These are phyloP conservation scores for Lasiodiplodia hormozganensis DNA, from an alignment of 2,329 filamentous ascomycete genomes.

Conservation along the genomic window DNA sequence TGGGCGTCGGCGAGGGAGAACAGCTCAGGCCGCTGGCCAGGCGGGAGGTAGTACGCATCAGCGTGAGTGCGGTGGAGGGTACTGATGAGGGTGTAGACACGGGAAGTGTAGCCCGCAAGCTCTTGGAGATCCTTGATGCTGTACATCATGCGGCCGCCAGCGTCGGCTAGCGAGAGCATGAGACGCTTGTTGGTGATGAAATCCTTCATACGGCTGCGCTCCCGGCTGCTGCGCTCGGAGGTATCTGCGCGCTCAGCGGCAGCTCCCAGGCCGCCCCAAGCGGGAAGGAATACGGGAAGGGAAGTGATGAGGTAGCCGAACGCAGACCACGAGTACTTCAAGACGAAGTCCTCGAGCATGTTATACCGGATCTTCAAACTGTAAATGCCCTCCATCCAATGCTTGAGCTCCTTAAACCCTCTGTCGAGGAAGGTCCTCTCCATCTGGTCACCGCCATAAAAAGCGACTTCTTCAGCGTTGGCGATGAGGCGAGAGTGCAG, in stretches of 20 bases:
- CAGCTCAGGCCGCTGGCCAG: slow-evolving; percentile 74
- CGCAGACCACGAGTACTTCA: slow-evolving; percentile 98
- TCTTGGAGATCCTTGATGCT: slow-evolving; percentile 98
- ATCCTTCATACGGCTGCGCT: slow-evolving; percentile 91
- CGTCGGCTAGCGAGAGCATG: slow-evolving; percentile 96
- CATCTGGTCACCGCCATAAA: slow-evolving; percentile 94
- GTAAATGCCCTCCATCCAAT: slow-evolving; percentile 98
- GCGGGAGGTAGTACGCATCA: slow-evolving; percentile 77
- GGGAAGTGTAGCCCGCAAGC: slow-evolving; percentile 91
- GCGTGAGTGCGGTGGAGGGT: slow-evolving; percentile 94
- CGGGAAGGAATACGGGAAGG: slow-evolving; percentile 90
- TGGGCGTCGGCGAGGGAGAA: slow-evolving; percentile 92
- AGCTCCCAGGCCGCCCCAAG: slow-evolving; percentile 87
- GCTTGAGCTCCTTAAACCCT: slow-evolving; percentile 90
- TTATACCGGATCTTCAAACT: slow-evolving; percentile 98
- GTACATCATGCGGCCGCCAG: slow-evolving; percentile 99
- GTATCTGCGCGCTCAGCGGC: slow-evolving; percentile 68
- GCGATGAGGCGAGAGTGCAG: slow-evolving; percentile 91
- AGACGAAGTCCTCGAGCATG: slow-evolving; percentile 96
- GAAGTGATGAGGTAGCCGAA: slow-evolving; percentile 95
- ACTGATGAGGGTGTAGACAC: slow-evolving; percentile 94
- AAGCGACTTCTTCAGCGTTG: slow-evolving; percentile 96
- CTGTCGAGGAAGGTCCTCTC: slow-evolving; percentile 91
- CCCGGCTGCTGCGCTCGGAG: slow-evolving; percentile 62
- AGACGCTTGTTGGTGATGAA: slow-evolving; percentile 99